These are phyloP conservation scores for Flaveria floridana DNA, from an alignment of 140 eudicot genomes.

Conservation along the genomic window DNA sequence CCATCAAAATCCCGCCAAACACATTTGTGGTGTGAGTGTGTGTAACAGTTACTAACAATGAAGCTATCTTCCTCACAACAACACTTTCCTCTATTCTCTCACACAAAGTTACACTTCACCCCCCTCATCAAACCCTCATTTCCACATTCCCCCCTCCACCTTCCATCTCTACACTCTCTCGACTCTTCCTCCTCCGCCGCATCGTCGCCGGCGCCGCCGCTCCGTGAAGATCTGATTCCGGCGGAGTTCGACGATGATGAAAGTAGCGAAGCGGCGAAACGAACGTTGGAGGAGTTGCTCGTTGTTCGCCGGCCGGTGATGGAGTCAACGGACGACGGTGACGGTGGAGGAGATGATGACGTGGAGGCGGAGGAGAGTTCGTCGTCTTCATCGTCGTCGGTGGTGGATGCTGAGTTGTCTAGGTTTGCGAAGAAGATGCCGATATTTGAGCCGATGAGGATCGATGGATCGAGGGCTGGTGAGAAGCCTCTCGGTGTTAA, in stretches of 20 bases:
- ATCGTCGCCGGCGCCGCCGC: constrained; percentile 23
- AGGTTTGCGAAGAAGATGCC: constrained; percentile 75
- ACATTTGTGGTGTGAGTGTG: constrained; percentile 30
- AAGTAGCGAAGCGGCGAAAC: constrained; percentile 40
- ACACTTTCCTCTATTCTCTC: constrained; percentile 37
- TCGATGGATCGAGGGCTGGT: constrained; percentile 37
- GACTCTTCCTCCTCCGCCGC: constrained; percentile 50
- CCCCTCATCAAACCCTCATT: constrained; percentile 49
- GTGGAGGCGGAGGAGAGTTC: constrained; percentile 29
- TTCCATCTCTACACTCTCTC: constrained; percentile 38
- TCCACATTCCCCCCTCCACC: constrained; percentile 40
- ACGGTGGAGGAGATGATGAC: constrained; percentile 30
- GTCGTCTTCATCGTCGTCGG: constrained; percentile 37
- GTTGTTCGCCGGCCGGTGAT: constrained; percentile 71
- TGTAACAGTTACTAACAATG: constrained; percentile 23
- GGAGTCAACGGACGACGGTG: constrained; percentile 47
- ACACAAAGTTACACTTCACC: constrained; percentile 40
- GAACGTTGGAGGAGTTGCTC: constrained; percentile 56
- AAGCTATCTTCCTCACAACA: constrained; percentile 41
- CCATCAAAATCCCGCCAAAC: constrained; percentile 52
- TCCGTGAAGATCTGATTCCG: constrained; percentile 27
- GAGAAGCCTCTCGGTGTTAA: constrained; percentile 70
- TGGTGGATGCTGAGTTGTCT: constrained; percentile 56
- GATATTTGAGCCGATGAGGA: constrained; percentile 74
- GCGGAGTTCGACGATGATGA: constrained; percentile 25